phyloP scores from a whole-genome alignment of 345 rosid species.

The Camelina sativa region DNA sequence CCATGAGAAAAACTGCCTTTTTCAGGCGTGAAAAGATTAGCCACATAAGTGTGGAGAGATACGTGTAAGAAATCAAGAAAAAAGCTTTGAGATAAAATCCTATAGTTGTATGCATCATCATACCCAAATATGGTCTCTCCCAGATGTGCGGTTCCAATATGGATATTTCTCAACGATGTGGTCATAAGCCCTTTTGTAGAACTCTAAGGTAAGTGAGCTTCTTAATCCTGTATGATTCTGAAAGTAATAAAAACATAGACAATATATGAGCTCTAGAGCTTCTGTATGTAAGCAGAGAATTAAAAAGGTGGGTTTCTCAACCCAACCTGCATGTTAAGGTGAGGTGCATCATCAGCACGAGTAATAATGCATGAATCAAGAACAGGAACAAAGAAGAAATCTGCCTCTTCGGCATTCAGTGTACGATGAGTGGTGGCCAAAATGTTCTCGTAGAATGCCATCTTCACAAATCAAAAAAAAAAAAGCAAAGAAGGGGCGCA shows the following conservation, averaged over 20 bases:
- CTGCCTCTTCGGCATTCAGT: constrained; percentile 94
- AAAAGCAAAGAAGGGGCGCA: too few relatives aligned
- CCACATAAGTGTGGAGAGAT: constrained; percentile 42
- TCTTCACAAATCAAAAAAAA: constrained; percentile 54
- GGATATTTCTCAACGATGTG: constrained; percentile 73
- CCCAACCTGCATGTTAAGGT: constrained; percentile 70
- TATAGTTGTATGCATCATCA: constrained; percentile 40
- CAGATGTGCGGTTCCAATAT: constrained; percentile 85
- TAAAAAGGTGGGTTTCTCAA: constrained; percentile 16
- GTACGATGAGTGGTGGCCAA: constrained; percentile 84
- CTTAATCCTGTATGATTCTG: constrained; percentile 83
- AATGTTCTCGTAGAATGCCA: constrained; percentile 91
- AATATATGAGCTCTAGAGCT: constrained; percentile 25
- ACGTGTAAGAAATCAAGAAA: background rate
- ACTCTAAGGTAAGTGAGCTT: constrained; percentile 92
- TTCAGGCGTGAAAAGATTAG: constrained; percentile 45
- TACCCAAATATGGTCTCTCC: constrained; percentile 97
- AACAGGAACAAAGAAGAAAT: constrained; percentile 96
- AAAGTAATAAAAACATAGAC: constrained; percentile 34
- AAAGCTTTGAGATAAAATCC: constrained; percentile 10
- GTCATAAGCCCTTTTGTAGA: constrained; percentile 73
- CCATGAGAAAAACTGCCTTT: constrained; percentile 95
- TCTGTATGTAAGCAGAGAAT: constrained; percentile 10
- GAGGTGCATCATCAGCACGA: constrained; percentile 95
- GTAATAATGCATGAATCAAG: constrained; percentile 95